A percentile compares a stretch with the other conserved stretches of the same genome.
Evolutionary conservation across 805 yeast species (phyloP).

Genomic region (Pichia paraexigua): DNA sequence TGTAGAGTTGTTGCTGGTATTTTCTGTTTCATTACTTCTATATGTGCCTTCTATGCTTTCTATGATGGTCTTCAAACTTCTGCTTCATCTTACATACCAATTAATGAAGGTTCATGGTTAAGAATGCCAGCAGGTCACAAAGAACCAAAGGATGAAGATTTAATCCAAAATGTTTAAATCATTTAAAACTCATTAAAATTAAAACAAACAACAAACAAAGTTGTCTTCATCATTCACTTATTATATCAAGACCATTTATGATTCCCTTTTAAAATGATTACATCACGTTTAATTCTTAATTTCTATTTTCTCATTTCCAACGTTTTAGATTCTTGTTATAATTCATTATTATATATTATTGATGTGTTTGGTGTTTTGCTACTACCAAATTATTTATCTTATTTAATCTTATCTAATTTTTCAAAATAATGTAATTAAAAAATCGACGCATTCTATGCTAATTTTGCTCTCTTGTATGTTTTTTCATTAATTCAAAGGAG

Average conservation of each 20-base stretch:
- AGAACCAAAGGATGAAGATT: slow-evolving; percentile 14
- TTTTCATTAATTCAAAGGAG: too few relatives aligned
- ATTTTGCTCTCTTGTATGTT: too few relatives aligned
- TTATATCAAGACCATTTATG: not conserved
- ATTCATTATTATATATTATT: not conserved
- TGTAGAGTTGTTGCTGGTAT: slow-evolving; percentile 36
- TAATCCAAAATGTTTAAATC: slow-evolving; percentile 5
- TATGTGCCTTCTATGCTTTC: slow-evolving; percentile 36
- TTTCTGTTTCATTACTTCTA: slow-evolving; percentile 33
- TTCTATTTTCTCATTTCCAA: not conserved
- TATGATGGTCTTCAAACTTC: slow-evolving; percentile 32
- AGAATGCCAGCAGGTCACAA: slow-evolving; percentile 24
- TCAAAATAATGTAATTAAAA: too few relatives aligned
- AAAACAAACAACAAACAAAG: not conserved
- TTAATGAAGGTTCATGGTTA: slow-evolving; percentile 23
- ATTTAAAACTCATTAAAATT: not conserved
- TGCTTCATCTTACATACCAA: slow-evolving; percentile 20
- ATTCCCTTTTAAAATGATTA: not conserved
- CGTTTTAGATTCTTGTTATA: not conserved
- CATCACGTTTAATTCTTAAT: not conserved
- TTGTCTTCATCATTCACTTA: not conserved
- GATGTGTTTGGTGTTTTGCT: not conserved
- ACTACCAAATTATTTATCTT: not conserved
- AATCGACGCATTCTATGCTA: too few relatives aligned
- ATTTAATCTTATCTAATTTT: not conserved